A percentile compares a stretch with the other conserved stretches of the same genome.
Evolutionary conservation across 768 basidiomycete genomes (phyloP).

Genomic region (Lentinula sp.): DNA sequence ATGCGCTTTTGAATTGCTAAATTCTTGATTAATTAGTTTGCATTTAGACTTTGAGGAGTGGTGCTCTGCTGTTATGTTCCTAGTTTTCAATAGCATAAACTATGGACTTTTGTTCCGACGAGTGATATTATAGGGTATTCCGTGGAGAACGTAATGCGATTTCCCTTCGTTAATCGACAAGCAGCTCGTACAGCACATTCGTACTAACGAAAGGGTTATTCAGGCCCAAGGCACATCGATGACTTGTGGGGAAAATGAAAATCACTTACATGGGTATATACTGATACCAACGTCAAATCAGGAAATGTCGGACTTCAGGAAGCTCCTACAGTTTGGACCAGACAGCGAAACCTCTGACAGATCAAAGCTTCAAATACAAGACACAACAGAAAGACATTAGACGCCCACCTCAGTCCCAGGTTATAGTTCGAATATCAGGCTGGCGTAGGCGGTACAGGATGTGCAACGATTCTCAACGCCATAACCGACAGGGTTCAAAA

Average conservation of each 20-base stretch:
- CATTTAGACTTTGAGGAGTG: not conserved
- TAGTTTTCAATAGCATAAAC: not conserved
- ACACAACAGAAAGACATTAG: not conserved
- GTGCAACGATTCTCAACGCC: not conserved
- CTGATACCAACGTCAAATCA: not conserved
- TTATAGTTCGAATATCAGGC: not conserved
- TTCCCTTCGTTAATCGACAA: not conserved
- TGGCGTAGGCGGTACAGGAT: not conserved
- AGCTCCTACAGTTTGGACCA: not conserved
- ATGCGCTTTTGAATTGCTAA: not conserved
- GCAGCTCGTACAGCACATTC: not conserved
- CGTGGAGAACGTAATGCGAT: not conserved
- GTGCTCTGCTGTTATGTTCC: not conserved
- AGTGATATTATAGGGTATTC: not conserved
- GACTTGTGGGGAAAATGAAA: not conserved
- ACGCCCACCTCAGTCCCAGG: not conserved
- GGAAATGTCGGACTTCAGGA: not conserved
- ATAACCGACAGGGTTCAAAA: too few species aligned
- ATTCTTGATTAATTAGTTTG: not conserved
- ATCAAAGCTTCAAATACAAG: not conserved
- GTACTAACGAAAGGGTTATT: not conserved
- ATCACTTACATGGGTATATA: not conserved
- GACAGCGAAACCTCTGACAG: not conserved
- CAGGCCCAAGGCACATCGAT: not conserved
- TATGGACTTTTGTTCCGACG: not conserved